Base-by-base conservation (phyloP, 2,329 filamentous ascomycete species). In the Coniochaeta hoffmannii region DNA sequence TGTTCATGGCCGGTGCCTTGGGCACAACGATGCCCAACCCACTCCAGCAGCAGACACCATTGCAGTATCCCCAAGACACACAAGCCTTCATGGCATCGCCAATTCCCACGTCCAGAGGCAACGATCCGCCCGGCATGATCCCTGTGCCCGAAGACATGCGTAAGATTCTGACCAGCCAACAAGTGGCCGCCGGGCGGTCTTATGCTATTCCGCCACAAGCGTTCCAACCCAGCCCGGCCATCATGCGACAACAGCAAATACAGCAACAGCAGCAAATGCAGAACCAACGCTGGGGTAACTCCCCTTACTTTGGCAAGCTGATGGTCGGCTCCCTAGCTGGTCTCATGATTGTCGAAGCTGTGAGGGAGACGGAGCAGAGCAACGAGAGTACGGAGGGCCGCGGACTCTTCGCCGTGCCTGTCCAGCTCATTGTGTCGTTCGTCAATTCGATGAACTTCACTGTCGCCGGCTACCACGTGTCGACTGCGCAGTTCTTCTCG, bases 301-400 rank as follows among this genome's bases (percentile, higher is more conserved):
- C 74, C 12, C 80, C 79, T 1, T 86, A 84, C 58, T 79, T 82
- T 56, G 82, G 82, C 53, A 96, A 95, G 72, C 79, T 97, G 61
- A 94, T 97, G 89, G 85, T 97, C 5, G 93, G 93, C 41, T 93
- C 92, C 17, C 80, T 97, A 57, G 93, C 92, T 24, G 91, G 90
- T 14, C 76, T 97, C 17, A 96, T 97, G 92, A 80, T 97, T 32
- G 73, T 96, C 62, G 91, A 97, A 71, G 90, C 90, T 1, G 77
- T 92, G 55, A 78, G 79, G 34, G 81, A 88, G 66, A 74, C 85
- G 62, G 82, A 90, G 70, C 71, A 83, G 67, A 81, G 83, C 63
- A 80, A 78, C 50, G 85, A 88, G 53, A 78, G 78, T 1, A 77
- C 85, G 6, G 76, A 83, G 52, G 86, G 86, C 49, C 82, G 83